Evolutionary conservation across 257 asterid genomes (phyloP).

Genomic region (Jasminum sambac): DNA sequence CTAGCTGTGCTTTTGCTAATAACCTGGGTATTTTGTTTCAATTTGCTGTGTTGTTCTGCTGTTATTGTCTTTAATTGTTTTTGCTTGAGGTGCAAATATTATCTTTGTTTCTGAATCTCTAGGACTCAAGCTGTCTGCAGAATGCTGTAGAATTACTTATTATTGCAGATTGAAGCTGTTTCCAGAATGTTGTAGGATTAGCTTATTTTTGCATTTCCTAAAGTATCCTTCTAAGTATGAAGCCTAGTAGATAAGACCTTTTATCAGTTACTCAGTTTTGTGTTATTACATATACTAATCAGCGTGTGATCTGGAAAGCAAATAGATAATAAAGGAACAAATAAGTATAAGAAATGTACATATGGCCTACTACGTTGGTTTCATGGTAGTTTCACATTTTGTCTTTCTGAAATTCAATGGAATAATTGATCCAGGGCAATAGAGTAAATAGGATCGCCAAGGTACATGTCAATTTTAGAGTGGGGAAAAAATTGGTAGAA

Average conservation of each 20-base stretch:
- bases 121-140: not conserved
- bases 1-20: slow-evolving; percentile 1
- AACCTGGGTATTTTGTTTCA: not conserved
- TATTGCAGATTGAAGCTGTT: not conserved
- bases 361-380: not conserved
- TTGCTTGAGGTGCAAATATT: not conserved
- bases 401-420: slow-evolving; percentile 3
- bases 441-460: not conserved
- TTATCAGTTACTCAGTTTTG: not conserved
- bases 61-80: not conserved
- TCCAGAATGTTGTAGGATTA: not conserved
- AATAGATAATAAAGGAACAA: not conserved
- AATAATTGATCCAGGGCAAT: slow-evolving; percentile 1
- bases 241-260: not conserved
- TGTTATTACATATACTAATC: not conserved
- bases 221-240: not conserved
- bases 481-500: not conserved
- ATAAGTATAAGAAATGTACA: not conserved
- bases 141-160: not conserved
- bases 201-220: not conserved
- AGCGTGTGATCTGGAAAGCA: not conserved
- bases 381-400: not conserved
- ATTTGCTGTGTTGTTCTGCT: not conserved
- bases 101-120: not conserved
- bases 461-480: slow-evolving; percentile 7